Percentiles rank a stretch among this genome's conserved stretches.
Conservation (phyloP, 345 rosid species). For the Eucalyptus pauciflora region DNA sequence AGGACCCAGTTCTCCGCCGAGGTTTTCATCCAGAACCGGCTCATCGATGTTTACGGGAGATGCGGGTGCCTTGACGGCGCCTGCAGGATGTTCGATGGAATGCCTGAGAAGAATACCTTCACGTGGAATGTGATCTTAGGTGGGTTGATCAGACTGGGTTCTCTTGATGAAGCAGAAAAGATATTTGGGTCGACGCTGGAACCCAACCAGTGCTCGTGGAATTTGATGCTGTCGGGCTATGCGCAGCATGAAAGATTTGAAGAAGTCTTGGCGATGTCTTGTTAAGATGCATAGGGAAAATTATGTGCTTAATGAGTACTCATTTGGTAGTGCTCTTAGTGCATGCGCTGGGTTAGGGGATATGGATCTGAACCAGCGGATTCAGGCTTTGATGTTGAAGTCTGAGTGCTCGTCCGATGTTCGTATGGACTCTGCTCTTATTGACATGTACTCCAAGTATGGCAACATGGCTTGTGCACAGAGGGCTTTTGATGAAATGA, state of each 20-base stretch:
- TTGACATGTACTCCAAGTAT: slow-evolving; percentile 77
- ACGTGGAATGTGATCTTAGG: slow-evolving; percentile 52
- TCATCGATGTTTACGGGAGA: no score
- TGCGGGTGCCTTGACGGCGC: slow-evolving; percentile 31
- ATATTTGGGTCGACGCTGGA: slow-evolving; percentile 37
- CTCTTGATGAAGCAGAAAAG: slow-evolving; percentile 41
- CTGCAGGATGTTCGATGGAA: slow-evolving; percentile 47
- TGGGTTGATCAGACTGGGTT: slow-evolving; percentile 37
- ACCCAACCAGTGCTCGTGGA: slow-evolving; percentile 75
- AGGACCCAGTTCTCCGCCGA: no score
- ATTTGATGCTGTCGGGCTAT: slow-evolving; percentile 61
- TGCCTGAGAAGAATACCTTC: slow-evolving; percentile 46
- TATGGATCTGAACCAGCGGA: slow-evolving; percentile 34
- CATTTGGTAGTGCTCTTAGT: slow-evolving; percentile 61
- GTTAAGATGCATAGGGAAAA: slow-evolving; percentile 43
- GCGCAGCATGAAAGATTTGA: slow-evolving; percentile 47
- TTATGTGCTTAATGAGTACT: slow-evolving; percentile 40
- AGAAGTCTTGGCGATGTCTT: slow-evolving; percentile 46
- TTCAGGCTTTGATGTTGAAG: slow-evolving; percentile 56
- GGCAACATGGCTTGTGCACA: slow-evolving; percentile 39
- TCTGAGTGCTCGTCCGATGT: slow-evolving; percentile 31
- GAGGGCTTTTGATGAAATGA: slow-evolving; percentile 24
- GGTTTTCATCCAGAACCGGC: no score
- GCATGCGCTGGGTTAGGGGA: slow-evolving; percentile 52
- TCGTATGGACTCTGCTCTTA: slow-evolving; percentile 64